Percentiles rank a stretch among this genome's conserved stretches.
Conservation (phyloP, 805 yeast species). For the Candida montana region DNA sequence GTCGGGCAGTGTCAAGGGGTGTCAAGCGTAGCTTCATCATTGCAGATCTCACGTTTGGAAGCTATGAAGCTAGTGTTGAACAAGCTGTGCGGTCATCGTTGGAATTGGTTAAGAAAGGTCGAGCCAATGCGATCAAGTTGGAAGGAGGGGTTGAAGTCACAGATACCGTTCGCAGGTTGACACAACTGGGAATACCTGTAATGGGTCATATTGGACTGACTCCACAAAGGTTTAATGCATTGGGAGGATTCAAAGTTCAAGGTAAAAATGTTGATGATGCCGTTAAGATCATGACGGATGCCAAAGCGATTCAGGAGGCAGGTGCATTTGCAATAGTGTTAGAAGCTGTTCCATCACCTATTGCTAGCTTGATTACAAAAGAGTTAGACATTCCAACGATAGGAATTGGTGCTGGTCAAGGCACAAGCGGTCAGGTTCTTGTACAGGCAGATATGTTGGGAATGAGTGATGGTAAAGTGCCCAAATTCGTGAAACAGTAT, state of each 20-base stretch:
- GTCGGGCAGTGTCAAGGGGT: constrained; percentile 73
- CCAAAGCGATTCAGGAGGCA: constrained; percentile 60
- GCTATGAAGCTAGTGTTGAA: constrained; percentile 59
- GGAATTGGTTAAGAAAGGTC: constrained; percentile 44
- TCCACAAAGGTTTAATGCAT: constrained; percentile 74
- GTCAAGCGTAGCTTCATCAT: constrained; percentile 58
- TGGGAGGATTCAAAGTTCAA: constrained; percentile 88
- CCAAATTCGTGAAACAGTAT: constrained; percentile 76
- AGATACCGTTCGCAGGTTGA: constrained; percentile 48
- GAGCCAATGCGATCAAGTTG: constrained; percentile 70
- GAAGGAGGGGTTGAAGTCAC: constrained; percentile 71
- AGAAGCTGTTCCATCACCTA: constrained; percentile 79
- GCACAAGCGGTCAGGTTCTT: constrained; percentile 82
- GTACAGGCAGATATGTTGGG: constrained; percentile 85
- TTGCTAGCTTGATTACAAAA: constrained; percentile 62
- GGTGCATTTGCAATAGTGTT: constrained; percentile 74
- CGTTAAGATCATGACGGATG: constrained; percentile 53
- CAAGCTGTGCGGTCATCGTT: constrained; percentile 61
- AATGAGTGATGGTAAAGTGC: constrained; percentile 48
- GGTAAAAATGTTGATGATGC: constrained; percentile 59
- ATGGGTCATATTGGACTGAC: constrained; percentile 90
- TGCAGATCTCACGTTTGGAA: constrained; percentile 88
- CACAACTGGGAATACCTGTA: constrained; percentile 76
- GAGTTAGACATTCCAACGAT: constrained; percentile 70
- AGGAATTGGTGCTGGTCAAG: constrained; percentile 93